Conservation (phyloP, 345 rosid genomes). For the Salix viminalis region DNA sequence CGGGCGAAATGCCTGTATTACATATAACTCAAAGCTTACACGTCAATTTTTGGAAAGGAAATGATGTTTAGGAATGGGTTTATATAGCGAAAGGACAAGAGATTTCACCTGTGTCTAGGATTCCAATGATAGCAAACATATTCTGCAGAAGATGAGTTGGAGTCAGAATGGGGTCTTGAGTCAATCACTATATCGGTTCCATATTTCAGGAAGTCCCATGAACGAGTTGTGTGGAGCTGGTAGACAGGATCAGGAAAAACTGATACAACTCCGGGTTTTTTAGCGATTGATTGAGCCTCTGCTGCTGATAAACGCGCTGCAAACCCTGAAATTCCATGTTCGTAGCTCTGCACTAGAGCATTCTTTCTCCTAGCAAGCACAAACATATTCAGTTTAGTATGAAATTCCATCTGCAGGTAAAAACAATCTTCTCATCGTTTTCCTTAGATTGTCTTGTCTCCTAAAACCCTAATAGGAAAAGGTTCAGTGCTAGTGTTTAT, state of each 20-base stretch:
- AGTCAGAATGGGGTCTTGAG: slow-evolving; percentile 30
- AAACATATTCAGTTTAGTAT: neutral
- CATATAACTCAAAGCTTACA: neutral
- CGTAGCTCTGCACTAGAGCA: slow-evolving; percentile 47
- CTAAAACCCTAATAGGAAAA: too few relatives aligned
- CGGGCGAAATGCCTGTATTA: slow-evolving; percentile 74
- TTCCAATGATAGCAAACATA: slow-evolving; percentile 59
- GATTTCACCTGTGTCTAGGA: slow-evolving; percentile 60
- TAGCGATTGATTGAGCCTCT: slow-evolving; percentile 55
- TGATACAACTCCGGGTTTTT: slow-evolving; percentile 62
- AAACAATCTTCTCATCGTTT: neutral
- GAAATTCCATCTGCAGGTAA: neutral
- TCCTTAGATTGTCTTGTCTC: neutral
- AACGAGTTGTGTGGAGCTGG: slow-evolving; percentile 87
- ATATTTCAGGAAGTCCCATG: slow-evolving; percentile 84
- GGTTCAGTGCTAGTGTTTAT: too few relatives aligned
- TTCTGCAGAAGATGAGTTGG: slow-evolving; percentile 24
- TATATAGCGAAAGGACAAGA: neutral
- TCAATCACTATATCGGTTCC: slow-evolving; percentile 48
- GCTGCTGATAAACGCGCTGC: slow-evolving; percentile 68
- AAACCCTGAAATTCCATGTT: slow-evolving; percentile 73
- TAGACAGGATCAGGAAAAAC: slow-evolving; percentile 63
- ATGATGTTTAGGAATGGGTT: neutral
- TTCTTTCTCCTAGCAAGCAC: slow-evolving; percentile 39
- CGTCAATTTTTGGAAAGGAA: neutral